A percentile compares a stretch with the other conserved stretches of the same genome.
These are phyloP conservation scores for Musa acuminata DNA, from an alignment of 176 grass and related monocot species.

Conservation along the genomic window DNA sequence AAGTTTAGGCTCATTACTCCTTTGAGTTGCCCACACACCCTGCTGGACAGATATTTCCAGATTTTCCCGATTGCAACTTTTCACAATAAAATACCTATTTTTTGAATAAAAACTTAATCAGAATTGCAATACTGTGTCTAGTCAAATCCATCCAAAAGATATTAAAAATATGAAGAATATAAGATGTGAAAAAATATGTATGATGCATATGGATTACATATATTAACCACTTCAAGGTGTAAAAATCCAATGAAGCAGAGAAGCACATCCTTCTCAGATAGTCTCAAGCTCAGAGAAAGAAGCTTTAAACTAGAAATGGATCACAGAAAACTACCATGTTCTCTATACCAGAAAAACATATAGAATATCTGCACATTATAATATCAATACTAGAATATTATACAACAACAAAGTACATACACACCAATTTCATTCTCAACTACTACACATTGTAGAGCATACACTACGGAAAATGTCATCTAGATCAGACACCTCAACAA, in stretches of 20 bases:
- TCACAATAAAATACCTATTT: slow-evolving; percentile 99
- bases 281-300: background rate
- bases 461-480: background rate
- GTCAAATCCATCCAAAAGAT: slow-evolving; percentile 9
- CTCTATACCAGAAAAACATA: background rate
- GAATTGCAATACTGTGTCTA: slow-evolving; percentile 6
- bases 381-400: background rate
- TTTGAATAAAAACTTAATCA: slow-evolving; percentile 38
- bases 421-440: too few relatives aligned
- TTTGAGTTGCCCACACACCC: slow-evolving; percentile 95
- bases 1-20: slow-evolving; percentile 93
- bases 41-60: slow-evolving; percentile 97
- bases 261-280: background rate
- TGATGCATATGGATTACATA: too few relatives aligned
- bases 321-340: background rate
- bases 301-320: background rate
- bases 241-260: background rate
- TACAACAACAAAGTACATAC: background rate
- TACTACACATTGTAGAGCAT: background rate
- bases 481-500: background rate
- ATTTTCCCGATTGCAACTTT: slow-evolving; percentile 98
- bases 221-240: background rate
- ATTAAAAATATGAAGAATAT: slow-evolving; percentile 15
- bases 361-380: background rate
- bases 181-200: background rate